Evolutionary conservation across 1,284 basidiomycete genomes (phyloP).

Genomic region (Tausonia pullulans): DNA sequence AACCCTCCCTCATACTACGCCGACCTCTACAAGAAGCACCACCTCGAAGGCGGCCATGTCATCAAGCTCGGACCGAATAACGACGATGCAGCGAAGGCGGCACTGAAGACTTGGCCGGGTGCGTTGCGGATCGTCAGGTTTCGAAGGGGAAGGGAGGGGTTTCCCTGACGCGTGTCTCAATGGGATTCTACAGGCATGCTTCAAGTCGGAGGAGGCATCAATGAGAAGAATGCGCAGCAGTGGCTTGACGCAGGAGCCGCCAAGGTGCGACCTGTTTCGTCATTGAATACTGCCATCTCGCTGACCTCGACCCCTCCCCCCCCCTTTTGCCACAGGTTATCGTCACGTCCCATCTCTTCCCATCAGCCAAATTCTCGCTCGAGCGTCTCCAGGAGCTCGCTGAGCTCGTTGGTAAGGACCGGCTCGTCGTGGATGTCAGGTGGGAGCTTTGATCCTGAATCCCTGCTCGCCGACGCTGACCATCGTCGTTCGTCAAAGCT

Average conservation of each 20-base stretch:
- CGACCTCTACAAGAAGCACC: constrained; percentile 57
- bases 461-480: background rate
- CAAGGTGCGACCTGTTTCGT: constrained; percentile 49
- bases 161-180: background rate
- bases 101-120: constrained; percentile 76
- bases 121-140: background rate
- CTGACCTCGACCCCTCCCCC: constrained; percentile 2
- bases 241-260: constrained; percentile 86
- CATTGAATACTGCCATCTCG: background rate
- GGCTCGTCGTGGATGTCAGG: constrained; percentile 91
- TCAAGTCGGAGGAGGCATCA: constrained; percentile 92
- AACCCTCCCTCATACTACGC: constrained; percentile 74
- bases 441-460: constrained; percentile 29
- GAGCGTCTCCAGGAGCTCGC: constrained; percentile 58
- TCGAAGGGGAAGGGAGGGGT: background rate
- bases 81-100: constrained; percentile 72
- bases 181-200: constrained; percentile 45
- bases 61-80: constrained; percentile 89
- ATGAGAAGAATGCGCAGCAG: constrained; percentile 58
- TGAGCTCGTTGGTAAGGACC: constrained; percentile 65
- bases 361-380: constrained; percentile 62
- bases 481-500: constrained; percentile 44
- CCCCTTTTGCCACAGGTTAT: constrained; percentile 54
- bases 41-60: constrained; percentile 78
- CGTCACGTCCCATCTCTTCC: constrained; percentile 93